phyloP scores from a whole-genome alignment of 768 basidiomycete genomes.

The Porpolomopsis calyptriformis region DNA sequence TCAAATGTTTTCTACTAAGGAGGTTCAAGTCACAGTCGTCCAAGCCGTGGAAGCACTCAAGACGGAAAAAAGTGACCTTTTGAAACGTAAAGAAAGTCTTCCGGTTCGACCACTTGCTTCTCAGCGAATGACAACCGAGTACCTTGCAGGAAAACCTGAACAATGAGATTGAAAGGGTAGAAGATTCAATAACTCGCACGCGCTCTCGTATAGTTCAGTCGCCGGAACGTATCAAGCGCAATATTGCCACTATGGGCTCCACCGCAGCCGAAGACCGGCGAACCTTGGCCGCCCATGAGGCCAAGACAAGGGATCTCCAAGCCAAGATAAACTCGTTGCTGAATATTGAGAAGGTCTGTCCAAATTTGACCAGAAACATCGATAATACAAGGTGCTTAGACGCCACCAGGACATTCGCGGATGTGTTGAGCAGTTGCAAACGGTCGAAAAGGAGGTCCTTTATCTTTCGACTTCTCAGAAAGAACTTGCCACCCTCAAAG shows the following conservation, averaged over 20 bases:
- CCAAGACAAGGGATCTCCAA: slow-evolving; percentile 68
- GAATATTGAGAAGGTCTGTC: slow-evolving; percentile 61
- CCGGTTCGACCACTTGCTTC: background rate
- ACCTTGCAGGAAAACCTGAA: slow-evolving; percentile 45
- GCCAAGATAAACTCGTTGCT: slow-evolving; percentile 60
- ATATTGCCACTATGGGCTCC: slow-evolving; percentile 64
- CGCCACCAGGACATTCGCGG: slow-evolving; percentile 57
- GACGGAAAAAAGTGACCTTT: slow-evolving; percentile 51
- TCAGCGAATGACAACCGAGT: background rate
- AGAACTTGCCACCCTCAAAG: slow-evolving; percentile 56
- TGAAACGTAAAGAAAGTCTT: slow-evolving; percentile 49
- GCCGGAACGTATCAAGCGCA: slow-evolving; percentile 79
- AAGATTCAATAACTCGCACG: slow-evolving; percentile 53
- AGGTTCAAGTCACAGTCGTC: slow-evolving; percentile 45
- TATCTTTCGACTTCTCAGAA: slow-evolving; percentile 57
- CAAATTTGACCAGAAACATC: background rate
- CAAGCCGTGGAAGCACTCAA: slow-evolving; percentile 65
- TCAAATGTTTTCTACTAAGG: slow-evolving; percentile 61
- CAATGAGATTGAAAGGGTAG: slow-evolving; percentile 45
- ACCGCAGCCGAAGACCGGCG: slow-evolving; percentile 64
- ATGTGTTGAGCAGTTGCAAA: slow-evolving; percentile 67
- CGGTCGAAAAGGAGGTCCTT: slow-evolving; percentile 56
- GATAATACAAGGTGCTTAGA: no score
- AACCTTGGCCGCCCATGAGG: slow-evolving; percentile 51
- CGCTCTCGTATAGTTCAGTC: slow-evolving; percentile 79